These are phyloP conservation scores for Heracleum sosnowskyi DNA, from an alignment of 129 eudicot species.

Conservation along the genomic window DNA sequence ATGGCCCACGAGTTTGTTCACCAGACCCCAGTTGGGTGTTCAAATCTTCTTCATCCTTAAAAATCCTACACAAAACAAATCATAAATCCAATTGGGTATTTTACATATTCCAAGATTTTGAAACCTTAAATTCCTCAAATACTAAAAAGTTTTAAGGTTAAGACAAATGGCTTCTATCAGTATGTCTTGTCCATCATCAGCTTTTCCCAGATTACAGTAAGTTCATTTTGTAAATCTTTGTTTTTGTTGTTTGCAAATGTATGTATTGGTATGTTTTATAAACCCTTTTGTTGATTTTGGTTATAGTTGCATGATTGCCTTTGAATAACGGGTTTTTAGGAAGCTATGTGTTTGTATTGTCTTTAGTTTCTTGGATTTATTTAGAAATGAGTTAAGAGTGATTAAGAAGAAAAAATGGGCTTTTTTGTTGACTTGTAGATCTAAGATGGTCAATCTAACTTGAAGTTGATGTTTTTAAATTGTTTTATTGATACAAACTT, in stretches of 20 bases:
- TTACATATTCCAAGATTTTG: background rate
- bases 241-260: background rate
- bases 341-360: background rate
- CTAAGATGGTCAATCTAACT: background rate
- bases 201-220: constrained; percentile 54
- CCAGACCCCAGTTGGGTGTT: background rate
- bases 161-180: constrained; percentile 54
- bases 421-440: background rate
- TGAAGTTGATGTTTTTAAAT: background rate
- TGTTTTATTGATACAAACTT: background rate
- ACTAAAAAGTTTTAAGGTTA: background rate
- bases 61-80: background rate
- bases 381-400: background rate
- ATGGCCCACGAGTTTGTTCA: background rate
- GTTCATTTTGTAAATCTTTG: background rate
- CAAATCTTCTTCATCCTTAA: background rate
- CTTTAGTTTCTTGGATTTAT: background rate
- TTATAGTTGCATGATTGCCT: background rate
- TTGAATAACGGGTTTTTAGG: background rate
- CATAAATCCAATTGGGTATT: background rate
- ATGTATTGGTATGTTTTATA: background rate
- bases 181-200: constrained; percentile 56
- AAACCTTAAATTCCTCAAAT: background rate
- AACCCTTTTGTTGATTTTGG: background rate
- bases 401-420: background rate